phyloP scores from a whole-genome alignment of 2,329 filamentous ascomycete species.

The Cylindrodendrum hubeiense region DNA sequence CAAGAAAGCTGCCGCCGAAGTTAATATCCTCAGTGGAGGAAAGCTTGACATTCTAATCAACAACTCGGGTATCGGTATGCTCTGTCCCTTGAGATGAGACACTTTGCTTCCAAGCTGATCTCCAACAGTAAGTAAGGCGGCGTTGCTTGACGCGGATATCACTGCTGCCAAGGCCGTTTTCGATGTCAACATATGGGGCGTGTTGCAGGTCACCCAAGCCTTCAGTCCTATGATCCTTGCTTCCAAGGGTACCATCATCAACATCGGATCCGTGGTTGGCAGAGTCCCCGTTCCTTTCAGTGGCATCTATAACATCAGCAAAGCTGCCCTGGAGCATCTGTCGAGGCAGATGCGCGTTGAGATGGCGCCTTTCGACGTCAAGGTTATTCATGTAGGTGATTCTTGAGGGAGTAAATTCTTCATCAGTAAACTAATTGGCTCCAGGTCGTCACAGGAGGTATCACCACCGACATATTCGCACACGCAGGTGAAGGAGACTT shows the following conservation, averaged over 20 bases:
- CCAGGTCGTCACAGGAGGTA: slow-evolving; percentile 46
- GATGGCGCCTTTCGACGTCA: slow-evolving; percentile 50
- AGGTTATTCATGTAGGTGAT: slow-evolving; percentile 45
- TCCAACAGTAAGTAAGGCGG: slow-evolving; percentile 31
- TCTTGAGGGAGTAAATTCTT: too few species aligned
- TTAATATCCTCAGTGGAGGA: slow-evolving; percentile 50
- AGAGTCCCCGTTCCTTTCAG: slow-evolving; percentile 46
- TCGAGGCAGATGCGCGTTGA: slow-evolving; percentile 57
- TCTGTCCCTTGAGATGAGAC: slow-evolving; percentile 29
- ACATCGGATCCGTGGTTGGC: slow-evolving; percentile 54
- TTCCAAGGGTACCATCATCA: slow-evolving; percentile 51
- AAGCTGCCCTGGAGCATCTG: slow-evolving; percentile 55
- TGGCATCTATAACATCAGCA: slow-evolving; percentile 57
- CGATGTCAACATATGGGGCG: slow-evolving; percentile 54
- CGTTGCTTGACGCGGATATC: slow-evolving; percentile 39
- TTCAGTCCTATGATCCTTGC: slow-evolving; percentile 54
- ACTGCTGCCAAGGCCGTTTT: slow-evolving; percentile 45
- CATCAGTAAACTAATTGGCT: not conserved
- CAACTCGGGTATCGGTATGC: slow-evolving; percentile 53
- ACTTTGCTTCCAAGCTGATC: not conserved
- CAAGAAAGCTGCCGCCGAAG: slow-evolving; percentile 44
- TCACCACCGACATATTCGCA: slow-evolving; percentile 50
- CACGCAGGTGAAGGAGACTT: slow-evolving; percentile 56
- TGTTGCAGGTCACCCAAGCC: slow-evolving; percentile 53
- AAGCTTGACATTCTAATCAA: slow-evolving; percentile 59